Conservation (phyloP, 2,329 filamentous ascomycete species). For the Erysiphe pulchra region DNA sequence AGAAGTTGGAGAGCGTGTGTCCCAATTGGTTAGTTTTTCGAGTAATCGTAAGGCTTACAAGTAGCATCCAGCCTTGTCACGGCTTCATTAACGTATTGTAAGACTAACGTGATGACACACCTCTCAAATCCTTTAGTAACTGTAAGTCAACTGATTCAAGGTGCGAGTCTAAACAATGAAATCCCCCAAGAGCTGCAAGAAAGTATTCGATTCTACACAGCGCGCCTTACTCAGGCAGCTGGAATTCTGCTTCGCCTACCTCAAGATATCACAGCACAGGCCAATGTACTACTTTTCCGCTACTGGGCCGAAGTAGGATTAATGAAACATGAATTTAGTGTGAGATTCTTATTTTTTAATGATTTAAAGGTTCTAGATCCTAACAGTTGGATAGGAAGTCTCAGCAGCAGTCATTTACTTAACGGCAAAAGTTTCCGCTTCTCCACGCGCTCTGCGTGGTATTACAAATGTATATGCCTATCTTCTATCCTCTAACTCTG, state of each 20-base stretch:
- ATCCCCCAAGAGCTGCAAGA: slow-evolving; percentile 46
- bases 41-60: too few relatives aligned
- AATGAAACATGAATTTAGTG: slow-evolving; percentile 28
- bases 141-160: slow-evolving; percentile 37
- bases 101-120: slow-evolving; percentile 26
- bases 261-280: slow-evolving; percentile 65
- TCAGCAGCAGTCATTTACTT: slow-evolving; percentile 57
- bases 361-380: too few relatives aligned
- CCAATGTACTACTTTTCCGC: slow-evolving; percentile 56
- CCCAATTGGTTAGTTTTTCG: too few relatives aligned
- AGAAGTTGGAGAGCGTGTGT: too few relatives aligned
- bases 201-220: slow-evolving; percentile 42
- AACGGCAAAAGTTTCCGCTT: too few relatives aligned
- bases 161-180: slow-evolving; percentile 26
- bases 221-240: slow-evolving; percentile 51
- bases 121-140: slow-evolving; percentile 50
- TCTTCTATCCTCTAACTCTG: too few relatives aligned
- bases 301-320: slow-evolving; percentile 41
- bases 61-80: too few relatives aligned
- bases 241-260: slow-evolving; percentile 62
- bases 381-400: slow-evolving; percentile 29
- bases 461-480: too few relatives aligned
- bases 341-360: slow-evolving; percentile 3
- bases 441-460: too few relatives aligned
- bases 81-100: too few relatives aligned